These are phyloP conservation scores for Ophiostoma novo-ulmi DNA, from an alignment of 2,329 filamentous ascomycete genomes.

Conservation along the genomic window DNA sequence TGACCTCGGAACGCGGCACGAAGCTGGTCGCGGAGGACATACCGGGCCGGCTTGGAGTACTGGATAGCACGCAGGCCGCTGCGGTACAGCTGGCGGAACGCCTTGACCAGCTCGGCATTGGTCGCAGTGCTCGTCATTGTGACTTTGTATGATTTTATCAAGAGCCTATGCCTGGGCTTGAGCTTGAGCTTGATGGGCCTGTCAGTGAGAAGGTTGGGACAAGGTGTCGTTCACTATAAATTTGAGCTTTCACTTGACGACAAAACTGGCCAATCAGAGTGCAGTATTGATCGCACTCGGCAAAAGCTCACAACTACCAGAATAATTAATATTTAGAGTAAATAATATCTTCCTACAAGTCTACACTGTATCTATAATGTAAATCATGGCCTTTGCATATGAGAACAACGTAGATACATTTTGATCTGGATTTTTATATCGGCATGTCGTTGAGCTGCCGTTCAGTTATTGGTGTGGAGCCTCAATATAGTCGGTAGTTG, in stretches of 20 bases:
- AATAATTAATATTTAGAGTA: not conserved
- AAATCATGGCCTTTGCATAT: too few species aligned
- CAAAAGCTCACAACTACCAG: not conserved
- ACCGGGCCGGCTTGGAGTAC: conserved; percentile 64
- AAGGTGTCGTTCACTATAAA: not conserved
- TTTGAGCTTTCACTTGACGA: not conserved
- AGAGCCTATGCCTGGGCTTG: not conserved
- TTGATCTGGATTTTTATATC: too few species aligned
- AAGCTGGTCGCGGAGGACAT: conserved; percentile 54
- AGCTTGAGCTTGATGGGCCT: not conserved
- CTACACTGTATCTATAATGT: too few species aligned
- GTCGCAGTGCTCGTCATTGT: conserved; percentile 29
- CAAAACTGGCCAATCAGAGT: not conserved
- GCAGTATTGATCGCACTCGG: not conserved
- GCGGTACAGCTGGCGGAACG: conserved; percentile 67
- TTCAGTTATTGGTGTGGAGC: not conserved
- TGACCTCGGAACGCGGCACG: conserved; percentile 51
- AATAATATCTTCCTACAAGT: too few species aligned
- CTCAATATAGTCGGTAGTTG: not conserved
- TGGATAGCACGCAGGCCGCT: conserved; percentile 64
- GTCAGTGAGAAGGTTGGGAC: not conserved
- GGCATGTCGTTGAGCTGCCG: too few species aligned
- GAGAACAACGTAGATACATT: too few species aligned
- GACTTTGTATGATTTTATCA: not conserved
- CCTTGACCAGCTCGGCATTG: conserved; percentile 48